These are phyloP conservation scores for Fusarium cicatricum DNA, from an alignment of 2,329 filamentous ascomycete species.

Conservation along the genomic window DNA sequence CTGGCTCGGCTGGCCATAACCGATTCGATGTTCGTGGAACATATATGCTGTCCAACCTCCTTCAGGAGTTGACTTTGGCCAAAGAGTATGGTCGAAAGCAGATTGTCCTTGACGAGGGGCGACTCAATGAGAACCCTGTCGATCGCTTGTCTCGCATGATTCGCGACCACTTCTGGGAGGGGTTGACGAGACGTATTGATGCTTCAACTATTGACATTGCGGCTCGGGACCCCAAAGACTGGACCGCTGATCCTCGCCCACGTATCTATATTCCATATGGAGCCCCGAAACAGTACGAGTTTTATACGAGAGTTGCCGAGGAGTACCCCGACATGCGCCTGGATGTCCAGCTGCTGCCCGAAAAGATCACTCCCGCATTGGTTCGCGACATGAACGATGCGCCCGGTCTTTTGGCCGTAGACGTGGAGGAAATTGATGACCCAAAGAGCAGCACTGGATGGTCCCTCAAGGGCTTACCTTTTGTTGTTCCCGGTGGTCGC, in stretches of 20 bases:
- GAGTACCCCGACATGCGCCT: constrained; percentile 84
- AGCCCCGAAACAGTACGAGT: constrained; percentile 86
- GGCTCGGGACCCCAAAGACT: constrained; percentile 91
- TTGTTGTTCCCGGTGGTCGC: constrained; percentile 95
- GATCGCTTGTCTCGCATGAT: constrained; percentile 87
- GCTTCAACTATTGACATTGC: constrained; percentile 86
- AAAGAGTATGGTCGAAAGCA: constrained; percentile 89
- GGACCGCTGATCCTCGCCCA: constrained; percentile 87
- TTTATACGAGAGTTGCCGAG: constrained; percentile 82
- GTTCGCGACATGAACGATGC: constrained; percentile 86
- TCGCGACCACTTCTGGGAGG: constrained; percentile 90
- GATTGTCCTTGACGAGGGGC: constrained; percentile 89
- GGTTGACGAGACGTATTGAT: constrained; percentile 88
- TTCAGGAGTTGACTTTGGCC: constrained; percentile 93
- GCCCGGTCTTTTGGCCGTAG: constrained; percentile 88
- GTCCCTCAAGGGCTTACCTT: constrained; percentile 82
- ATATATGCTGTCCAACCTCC: constrained; percentile 95
- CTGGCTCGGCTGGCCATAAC: constrained; percentile 85
- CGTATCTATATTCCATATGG: constrained; percentile 90
- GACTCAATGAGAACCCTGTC: constrained; percentile 95
- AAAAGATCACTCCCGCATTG: constrained; percentile 80
- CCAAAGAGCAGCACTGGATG: constrained; percentile 67
- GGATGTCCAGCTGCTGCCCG: constrained; percentile 82
- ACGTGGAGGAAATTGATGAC: constrained; percentile 80
- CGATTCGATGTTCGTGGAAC: constrained; percentile 92